phyloP scores from a whole-genome alignment of 257 asterid species.

The Linaria vulgaris region DNA sequence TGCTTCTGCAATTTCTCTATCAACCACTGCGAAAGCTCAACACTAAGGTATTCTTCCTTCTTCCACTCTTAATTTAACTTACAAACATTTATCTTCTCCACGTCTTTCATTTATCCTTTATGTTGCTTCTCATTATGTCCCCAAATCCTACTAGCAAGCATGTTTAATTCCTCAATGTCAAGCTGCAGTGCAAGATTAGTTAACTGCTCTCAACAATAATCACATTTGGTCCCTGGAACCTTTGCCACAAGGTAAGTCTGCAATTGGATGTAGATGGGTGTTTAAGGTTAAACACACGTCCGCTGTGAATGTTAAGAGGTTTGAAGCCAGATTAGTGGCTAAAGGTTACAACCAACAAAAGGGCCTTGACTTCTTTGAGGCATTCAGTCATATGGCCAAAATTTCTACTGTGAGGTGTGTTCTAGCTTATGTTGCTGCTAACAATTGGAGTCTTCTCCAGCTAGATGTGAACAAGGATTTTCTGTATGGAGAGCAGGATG shows the following conservation, averaged over 20 bases:
- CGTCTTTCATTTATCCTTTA: too few relatives aligned
- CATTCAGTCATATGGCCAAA: not conserved
- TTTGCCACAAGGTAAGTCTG: not conserved
- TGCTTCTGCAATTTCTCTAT: too few relatives aligned
- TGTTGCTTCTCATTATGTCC: too few relatives aligned
- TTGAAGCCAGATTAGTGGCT: not conserved
- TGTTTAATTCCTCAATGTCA: too few relatives aligned
- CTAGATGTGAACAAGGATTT: not conserved
- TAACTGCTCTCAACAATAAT: not conserved
- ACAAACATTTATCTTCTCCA: too few relatives aligned
- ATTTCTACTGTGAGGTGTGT: not conserved
- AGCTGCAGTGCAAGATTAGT: not conserved
- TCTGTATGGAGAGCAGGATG: not conserved
- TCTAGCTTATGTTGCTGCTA: not conserved
- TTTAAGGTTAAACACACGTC: not conserved
- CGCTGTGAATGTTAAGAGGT: not conserved
- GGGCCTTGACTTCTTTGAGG: not conserved
- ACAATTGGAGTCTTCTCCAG: not conserved
- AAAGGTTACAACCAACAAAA: not conserved
- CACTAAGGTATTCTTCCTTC: too few relatives aligned
- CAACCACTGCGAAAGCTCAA: too few relatives aligned
- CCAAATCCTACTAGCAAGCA: too few relatives aligned
- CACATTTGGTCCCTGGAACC: not conserved
- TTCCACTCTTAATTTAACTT: too few relatives aligned
- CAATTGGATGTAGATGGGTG: slow-evolving; percentile 2